Conservation (phyloP, 345 rosid genomes). For the Mercurialis annua region DNA sequence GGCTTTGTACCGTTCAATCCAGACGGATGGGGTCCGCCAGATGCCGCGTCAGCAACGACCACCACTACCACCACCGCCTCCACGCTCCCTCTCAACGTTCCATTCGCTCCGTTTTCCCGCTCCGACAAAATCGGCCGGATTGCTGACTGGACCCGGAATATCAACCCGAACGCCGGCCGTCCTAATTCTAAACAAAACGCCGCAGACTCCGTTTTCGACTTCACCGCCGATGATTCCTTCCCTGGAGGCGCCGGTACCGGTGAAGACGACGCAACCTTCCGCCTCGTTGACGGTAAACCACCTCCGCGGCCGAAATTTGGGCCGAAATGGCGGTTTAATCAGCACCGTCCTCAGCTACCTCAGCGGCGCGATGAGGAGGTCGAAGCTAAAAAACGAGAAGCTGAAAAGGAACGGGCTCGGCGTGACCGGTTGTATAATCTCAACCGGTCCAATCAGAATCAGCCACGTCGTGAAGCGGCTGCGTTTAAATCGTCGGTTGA, state of each 20-base stretch:
- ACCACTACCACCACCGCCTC: conserved; percentile 38
- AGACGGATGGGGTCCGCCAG: conserved; percentile 95
- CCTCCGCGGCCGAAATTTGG: conserved; percentile 90
- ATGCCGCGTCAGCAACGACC: conserved; percentile 13
- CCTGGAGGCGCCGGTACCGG: conserved; percentile 41
- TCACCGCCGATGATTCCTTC: conserved; percentile 79
- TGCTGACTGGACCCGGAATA: conserved; percentile 80
- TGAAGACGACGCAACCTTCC: conserved; percentile 76
- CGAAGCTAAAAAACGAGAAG: conserved; percentile 78
- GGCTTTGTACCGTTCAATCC: conserved; percentile 76
- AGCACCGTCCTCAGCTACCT: conserved; percentile 72
- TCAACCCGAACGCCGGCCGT: conserved; percentile 26
- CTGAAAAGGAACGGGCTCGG: conserved; percentile 91
- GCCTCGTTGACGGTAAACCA: conserved; percentile 85
- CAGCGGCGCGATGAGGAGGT: conserved; percentile 97
- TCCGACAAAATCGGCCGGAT: conserved; percentile 91
- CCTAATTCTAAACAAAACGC: conserved; percentile 34
- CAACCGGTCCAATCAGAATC: conserved; percentile 63
- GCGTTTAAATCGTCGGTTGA: conserved; percentile 84
- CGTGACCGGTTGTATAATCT: conserved; percentile 74
- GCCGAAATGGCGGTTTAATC: conserved; percentile 85
- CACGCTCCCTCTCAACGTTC: conserved; percentile 59
- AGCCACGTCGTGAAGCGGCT: conserved; percentile 81
- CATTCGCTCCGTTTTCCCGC: conserved; percentile 82
- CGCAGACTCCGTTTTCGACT: conserved; percentile 65